phyloP scores from a whole-genome alignment of 2,329 filamentous ascomycete species.

The Neofusicoccum kwambonambiense region DNA sequence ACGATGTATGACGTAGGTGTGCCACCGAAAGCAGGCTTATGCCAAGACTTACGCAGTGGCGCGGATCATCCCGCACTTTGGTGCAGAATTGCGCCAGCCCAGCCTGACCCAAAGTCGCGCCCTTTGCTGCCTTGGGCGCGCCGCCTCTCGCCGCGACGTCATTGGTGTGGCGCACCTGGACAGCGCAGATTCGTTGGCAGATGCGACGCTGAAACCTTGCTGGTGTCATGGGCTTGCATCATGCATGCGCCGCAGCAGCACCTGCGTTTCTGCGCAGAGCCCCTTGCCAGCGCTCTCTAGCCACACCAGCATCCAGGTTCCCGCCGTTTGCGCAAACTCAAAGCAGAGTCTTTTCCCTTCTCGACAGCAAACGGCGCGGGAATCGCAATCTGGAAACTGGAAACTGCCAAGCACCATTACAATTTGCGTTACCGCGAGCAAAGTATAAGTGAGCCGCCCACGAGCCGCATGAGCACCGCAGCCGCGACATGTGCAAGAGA shows the following conservation, averaged over 20 bases:
- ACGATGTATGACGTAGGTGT: conserved; percentile 15
- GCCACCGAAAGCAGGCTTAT: neutral
- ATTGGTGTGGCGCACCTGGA: neutral
- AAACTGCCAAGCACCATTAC: neutral
- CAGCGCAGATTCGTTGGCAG: neutral
- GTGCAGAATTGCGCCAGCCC: neutral
- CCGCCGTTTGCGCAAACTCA: neutral
- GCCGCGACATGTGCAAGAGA: no score
- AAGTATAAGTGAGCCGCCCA: neutral
- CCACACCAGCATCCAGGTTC: neutral
- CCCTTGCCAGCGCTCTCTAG: neutral
- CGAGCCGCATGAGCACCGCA: neutral
- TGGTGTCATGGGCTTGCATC: neutral
- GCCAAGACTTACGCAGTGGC: neutral
- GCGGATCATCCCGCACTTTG: conserved; percentile 1
- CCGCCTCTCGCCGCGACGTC: neutral
- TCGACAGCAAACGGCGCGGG: neutral
- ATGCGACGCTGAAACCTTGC: neutral
- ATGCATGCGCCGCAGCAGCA: neutral
- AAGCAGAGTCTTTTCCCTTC: neutral
- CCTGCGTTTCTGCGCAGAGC: neutral
- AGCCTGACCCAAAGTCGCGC: neutral
- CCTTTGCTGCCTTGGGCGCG: neutral
- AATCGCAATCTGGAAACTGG: neutral
- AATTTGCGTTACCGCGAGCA: neutral